Conservation (phyloP, 1,284 basidiomycete species). For the Grifola frondosa region DNA sequence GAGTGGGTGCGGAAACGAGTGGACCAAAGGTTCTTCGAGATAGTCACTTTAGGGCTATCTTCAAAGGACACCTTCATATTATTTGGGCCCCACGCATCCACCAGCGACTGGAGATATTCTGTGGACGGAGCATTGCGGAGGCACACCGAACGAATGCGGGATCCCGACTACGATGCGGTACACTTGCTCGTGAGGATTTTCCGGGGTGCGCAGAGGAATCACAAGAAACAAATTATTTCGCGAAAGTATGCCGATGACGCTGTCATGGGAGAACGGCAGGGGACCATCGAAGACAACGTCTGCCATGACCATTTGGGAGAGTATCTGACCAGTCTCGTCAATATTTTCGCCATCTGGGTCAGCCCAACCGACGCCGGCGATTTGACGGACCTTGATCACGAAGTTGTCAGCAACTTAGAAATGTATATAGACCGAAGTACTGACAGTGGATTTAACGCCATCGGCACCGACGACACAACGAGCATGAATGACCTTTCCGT, state of each 20-base stretch:
- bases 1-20: slow-evolving; percentile 41
- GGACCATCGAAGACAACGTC: slow-evolving; percentile 30
- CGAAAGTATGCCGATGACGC: slow-evolving; percentile 20
- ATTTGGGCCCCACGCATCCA: slow-evolving; percentile 37
- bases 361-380: slow-evolving; percentile 25
- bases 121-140: slow-evolving; percentile 31
- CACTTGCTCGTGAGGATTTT: slow-evolving; percentile 24
- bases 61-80: slow-evolving; percentile 2
- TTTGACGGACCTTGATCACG: slow-evolving; percentile 30
- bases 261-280: slow-evolving; percentile 10
- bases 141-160: slow-evolving; percentile 30
- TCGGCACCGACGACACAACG: slow-evolving; percentile 57
- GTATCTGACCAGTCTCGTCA: slow-evolving; percentile 8
- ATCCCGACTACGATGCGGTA: slow-evolving; percentile 38
- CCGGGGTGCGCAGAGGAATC: slow-evolving; percentile 26
- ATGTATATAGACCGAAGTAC: slow-evolving; percentile 17
- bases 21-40: slow-evolving; percentile 33
- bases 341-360: slow-evolving; percentile 26
- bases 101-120: slow-evolving; percentile 38
- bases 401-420: no score
- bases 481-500: slow-evolving; percentile 44
- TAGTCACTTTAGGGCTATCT: slow-evolving; percentile 10
- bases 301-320: slow-evolving; percentile 32
- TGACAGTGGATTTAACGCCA: slow-evolving; percentile 51
- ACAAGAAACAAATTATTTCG: slow-evolving; percentile 31